Evolutionary conservation across 257 asterid genomes (phyloP), one percentile per base, ranked within the genome.

Genomic region (Phtheirospermum japonicum): DNA sequence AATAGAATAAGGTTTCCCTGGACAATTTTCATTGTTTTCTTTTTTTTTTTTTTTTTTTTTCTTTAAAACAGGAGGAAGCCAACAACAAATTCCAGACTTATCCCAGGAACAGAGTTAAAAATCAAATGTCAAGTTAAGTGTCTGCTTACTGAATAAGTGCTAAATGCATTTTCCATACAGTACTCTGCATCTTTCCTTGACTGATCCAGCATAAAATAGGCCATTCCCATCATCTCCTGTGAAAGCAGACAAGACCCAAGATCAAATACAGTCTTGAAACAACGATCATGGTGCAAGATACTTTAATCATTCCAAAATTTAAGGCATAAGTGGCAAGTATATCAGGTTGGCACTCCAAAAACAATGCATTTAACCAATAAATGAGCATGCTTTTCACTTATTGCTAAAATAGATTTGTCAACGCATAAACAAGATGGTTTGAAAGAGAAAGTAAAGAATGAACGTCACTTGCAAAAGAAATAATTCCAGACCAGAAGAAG

Each of bases 91-190:
- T 65, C 39, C 61, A 74, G 57, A 71, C 43, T 42, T 60, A 6
- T 17, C 37, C 23, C 14, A 49, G 12, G 43, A 50, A 42, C 33
- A 19, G n/a, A 39, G 19, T 42, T 9, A 17, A 49, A 6, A 0
- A 53, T n/a, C 26, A 58, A 12, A 53, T 57, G 11, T 26, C 57
- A 77, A 73, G 52, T 66, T 57, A 59, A 66, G 59, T 43, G 50
- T 40, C 36, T 54, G 60, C 82, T 62, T 82, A 92, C 97, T 70
- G 78, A 66, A 74, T 92, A 92, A 65, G 97, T 82, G 72, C 67
- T 82, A 68, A 92, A 86, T 54, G 99, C 91, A 85, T 75, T 89
- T 80, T 92, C 99, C 99, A 92, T 89, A 89, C 87, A 92, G 80
- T 83, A 83, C 71, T 89, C 99, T 33, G 97, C 90, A 76, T 93